Percentiles rank a stretch among this genome's conserved stretches.
These are phyloP conservation scores for Thraustochytrium striatum DNA, from an alignment of 352 stramenopile species.

Conservation along the genomic window DNA sequence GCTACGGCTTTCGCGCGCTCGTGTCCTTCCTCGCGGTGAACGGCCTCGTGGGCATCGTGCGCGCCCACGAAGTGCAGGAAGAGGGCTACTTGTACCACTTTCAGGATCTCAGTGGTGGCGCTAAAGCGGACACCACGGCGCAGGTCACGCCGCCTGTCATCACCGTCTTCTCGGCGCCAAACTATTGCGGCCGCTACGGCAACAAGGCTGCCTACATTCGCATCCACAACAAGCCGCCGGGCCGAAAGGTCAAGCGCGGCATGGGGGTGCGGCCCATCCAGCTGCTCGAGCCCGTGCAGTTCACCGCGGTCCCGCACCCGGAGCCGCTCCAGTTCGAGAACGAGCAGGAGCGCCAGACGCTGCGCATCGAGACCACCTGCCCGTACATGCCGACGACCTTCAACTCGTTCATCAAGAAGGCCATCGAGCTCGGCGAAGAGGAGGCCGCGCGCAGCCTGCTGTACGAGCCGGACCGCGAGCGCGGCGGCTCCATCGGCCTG, in stretches of 20 bases:
- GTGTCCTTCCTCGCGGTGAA: conserved; percentile 93
- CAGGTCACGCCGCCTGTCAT: conserved; percentile 63
- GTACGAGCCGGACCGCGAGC: not conserved
- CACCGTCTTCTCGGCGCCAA: conserved; percentile 78
- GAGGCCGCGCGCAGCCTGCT: not conserved
- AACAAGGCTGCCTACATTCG: conserved; percentile 81
- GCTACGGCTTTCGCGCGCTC: conserved; percentile 96
- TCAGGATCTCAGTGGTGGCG: conserved; percentile 1
- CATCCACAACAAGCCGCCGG: conserved; percentile 61
- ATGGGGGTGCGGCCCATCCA: conserved; percentile 31
- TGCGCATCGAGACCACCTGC: conserved; percentile 42
- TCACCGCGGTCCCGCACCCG: conserved; percentile 4
- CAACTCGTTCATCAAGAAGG: conserved; percentile 33
- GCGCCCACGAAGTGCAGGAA: conserved; percentile 86
- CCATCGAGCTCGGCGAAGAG: conserved; percentile 42
- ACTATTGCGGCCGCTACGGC: conserved; percentile 82
- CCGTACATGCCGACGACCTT: conserved; percentile 49
- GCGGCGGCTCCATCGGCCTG: not conserved
- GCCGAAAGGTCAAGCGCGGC: not conserved
- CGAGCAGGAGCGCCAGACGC: conserved; percentile 35
- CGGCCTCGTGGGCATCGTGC: conserved; percentile 93
- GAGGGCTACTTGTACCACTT: conserved; percentile 65
- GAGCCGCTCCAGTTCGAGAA: conserved; percentile 33
- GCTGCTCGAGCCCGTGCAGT: conserved; percentile 35
- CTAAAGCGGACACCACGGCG: conserved; percentile 58